These are phyloP conservation scores for Spencermartinsiella europaea DNA, from an alignment of 805 yeast genomes.

Conservation along the genomic window DNA sequence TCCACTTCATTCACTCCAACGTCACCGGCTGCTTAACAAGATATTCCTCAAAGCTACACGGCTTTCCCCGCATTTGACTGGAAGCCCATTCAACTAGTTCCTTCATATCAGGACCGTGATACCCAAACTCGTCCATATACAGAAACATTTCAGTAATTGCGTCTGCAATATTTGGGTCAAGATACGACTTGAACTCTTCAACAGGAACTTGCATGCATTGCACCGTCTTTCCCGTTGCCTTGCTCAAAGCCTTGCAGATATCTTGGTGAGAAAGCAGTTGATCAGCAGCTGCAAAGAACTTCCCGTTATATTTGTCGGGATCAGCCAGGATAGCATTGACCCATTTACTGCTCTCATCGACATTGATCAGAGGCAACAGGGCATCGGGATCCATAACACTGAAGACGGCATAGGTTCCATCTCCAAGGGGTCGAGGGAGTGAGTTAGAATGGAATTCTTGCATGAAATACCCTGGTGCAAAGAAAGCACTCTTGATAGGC, in stretches of 20 bases:
- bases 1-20: no score
- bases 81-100: constrained; percentile 4
- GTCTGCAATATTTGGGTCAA: constrained; percentile 2
- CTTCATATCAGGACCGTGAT: constrained; percentile 6
- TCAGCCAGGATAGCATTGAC: constrained; percentile 8
- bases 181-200: not conserved
- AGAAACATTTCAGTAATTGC: constrained; percentile 2
- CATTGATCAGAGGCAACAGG: constrained; percentile 3
- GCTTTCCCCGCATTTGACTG: no score
- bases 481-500: constrained; percentile 10
- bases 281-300: constrained; percentile 1
- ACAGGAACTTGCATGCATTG: constrained; percentile 6
- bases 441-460: not conserved
- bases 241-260: not conserved
- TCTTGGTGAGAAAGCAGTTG: constrained; percentile 1
- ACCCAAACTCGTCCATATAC: constrained; percentile 7
- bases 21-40: no score
- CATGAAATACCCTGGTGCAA: constrained; percentile 6
- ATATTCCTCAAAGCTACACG: no score
- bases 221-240: constrained; percentile 6
- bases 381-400: not conserved
- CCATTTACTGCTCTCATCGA: constrained; percentile 7
- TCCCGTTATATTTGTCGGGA: constrained; percentile 7
- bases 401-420: constrained; percentile 6
- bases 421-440: constrained; percentile 7